Percentiles rank a stretch among this genome's conserved stretches.
Conservation (phyloP, 306 rosid species). For the Vigna hirtella region DNA sequence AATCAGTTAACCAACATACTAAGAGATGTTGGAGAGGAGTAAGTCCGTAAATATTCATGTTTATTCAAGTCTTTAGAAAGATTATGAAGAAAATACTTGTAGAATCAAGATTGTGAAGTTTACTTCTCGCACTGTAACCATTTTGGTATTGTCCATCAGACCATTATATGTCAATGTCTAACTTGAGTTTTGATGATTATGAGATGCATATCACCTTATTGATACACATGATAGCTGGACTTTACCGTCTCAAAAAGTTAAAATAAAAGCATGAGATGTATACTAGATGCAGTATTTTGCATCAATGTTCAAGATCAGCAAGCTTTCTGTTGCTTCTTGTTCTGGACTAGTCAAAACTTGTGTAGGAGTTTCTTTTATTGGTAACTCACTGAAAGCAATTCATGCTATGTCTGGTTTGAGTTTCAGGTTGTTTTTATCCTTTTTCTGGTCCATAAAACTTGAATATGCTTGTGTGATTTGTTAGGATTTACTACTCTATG, state of each 20-base stretch:
- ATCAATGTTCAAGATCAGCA: neutral
- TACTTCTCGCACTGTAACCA: neutral
- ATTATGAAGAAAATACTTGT: constrained; percentile 9
- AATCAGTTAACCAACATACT: constrained; percentile 70
- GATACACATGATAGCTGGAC: constrained; percentile 2
- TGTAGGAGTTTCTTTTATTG: neutral
- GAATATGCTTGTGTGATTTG: neutral
- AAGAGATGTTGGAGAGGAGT: constrained; percentile 75
- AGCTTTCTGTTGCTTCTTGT: neutral
- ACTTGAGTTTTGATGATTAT: constrained; percentile 15
- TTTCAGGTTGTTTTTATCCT: neutral
- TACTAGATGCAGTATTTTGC: constrained; percentile 1
- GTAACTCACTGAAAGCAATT: neutral
- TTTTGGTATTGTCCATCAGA: constrained; percentile 7
- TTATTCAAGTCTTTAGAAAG: constrained; percentile 35
- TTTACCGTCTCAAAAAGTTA: neutral
- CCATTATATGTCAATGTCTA: neutral
- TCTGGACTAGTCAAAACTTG: neutral
- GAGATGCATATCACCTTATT: constrained; percentile 3
- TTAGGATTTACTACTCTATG: neutral
- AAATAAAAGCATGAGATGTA: constrained; percentile 15
- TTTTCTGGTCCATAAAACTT: neutral
- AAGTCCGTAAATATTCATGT: constrained; percentile 39
- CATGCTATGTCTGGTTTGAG: neutral
- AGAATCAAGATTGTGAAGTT: neutral